Evolutionary conservation across 495 filamentous ascomycete genomes (phyloP), one percentile per base, ranked within the genome.

Genomic region (Aspergillus mulundensis): DNA sequence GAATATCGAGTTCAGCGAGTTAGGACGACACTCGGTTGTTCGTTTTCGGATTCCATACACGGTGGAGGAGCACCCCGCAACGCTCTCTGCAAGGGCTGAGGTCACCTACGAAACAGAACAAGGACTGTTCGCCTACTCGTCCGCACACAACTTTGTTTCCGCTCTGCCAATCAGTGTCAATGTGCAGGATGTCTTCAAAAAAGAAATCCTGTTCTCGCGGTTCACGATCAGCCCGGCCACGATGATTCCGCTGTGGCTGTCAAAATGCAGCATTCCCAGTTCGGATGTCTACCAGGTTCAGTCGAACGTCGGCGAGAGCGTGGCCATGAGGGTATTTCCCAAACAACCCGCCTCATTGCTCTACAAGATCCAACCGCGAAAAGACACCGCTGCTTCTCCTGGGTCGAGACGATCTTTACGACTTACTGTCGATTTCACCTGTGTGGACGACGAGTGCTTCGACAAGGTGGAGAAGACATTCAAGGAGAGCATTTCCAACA

Each of bases 141-240:
- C 83, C 2, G 78, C 80, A 45, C 84, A 81, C 20, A 78, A 77
- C 11, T 78, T 80, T n/a, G 74, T 90, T 21, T 81, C 84, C 1
- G 86, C 89, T 16, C 75, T 97, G 11, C 89, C 90, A 0, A 81
- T 99, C 38, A 91, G 91, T 16, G 93, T 99, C 57, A 97, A 97
- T 59, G 93, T 99, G 38, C 91, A 97, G 62, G 95, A 99, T 61
- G 83, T 90, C 36, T 99, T 99, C 78, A 95, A 95, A 67, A 80
- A 88, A 49, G 72, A 84, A 25, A 76, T 84, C 1, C 79, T 97
- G 0, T 94, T 93, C 61, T 96, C 93, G 0, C 84, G 85, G 47
- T 97, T 98, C 66, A 94, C 87, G 15, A 84, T 98, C 39, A 88
- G 87, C 25, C 88, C 92, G 5, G 85, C 90, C 3, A 87, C 73